These are phyloP conservation scores for Phytophthora megakarya DNA, from an alignment of 352 stramenopile genomes.

Conservation along the genomic window DNA sequence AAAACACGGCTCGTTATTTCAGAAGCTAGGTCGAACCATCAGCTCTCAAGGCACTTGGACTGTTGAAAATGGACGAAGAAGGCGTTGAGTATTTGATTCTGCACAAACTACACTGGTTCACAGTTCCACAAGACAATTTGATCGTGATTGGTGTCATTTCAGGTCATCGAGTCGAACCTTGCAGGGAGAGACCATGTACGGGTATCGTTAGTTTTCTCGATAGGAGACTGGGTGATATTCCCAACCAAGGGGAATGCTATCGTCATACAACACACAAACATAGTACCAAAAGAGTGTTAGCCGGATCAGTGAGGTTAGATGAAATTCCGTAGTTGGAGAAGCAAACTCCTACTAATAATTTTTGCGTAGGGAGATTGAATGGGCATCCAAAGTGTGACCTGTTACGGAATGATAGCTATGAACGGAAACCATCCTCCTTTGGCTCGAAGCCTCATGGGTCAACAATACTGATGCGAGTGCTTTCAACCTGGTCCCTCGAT, in stretches of 20 bases:
- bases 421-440: no score
- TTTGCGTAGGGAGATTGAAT: background rate
- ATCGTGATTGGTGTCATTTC: slow-evolving; percentile 3
- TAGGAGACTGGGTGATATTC: background rate
- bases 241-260: background rate
- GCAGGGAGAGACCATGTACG: slow-evolving; percentile 7
- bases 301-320: background rate
- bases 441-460: slow-evolving; percentile 12
- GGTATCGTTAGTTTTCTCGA: slow-evolving; percentile 17
- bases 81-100: slow-evolving; percentile 11
- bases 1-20: no score
- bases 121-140: slow-evolving; percentile 7
- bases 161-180: slow-evolving; percentile 2
- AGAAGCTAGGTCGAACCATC: no score
- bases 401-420: no score
- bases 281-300: background rate
- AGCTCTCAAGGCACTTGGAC: slow-evolving; percentile 12
- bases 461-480: background rate
- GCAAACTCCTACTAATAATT: background rate
- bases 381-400: background rate
- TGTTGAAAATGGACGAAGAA: slow-evolving; percentile 14
- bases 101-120: slow-evolving; percentile 17
- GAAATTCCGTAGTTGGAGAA: background rate
- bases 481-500: background rate
- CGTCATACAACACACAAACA: background rate